These are phyloP conservation scores for Nakazawaea ishiwadae DNA, from an alignment of 805 yeast genomes.

Conservation along the genomic window DNA sequence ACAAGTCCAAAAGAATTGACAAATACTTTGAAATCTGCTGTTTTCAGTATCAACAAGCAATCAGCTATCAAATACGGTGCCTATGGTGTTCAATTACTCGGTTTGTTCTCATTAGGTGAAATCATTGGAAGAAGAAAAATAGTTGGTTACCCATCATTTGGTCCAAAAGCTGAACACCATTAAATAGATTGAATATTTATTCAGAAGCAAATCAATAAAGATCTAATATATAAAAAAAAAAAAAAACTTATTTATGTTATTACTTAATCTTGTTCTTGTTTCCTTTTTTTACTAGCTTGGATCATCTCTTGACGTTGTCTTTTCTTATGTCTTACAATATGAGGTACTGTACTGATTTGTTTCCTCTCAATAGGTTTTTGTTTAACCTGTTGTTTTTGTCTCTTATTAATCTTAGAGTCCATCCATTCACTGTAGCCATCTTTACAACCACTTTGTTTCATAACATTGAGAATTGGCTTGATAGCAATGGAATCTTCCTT, in stretches of 20 bases:
- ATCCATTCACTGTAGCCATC: constrained; percentile 74
- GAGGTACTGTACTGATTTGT: constrained; percentile 82
- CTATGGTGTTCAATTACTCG: constrained; percentile 77
- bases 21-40: constrained; percentile 39
- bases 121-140: constrained; percentile 92
- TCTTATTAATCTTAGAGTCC: constrained; percentile 61
- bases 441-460: constrained; percentile 84
- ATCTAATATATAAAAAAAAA: no score
- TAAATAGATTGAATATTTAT: no score
- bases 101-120: constrained; percentile 93
- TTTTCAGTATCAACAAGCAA: constrained; percentile 40
- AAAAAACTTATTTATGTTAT: background rate
- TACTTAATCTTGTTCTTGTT: constrained; percentile 20
- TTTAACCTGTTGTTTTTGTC: constrained; percentile 58
- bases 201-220: no score
- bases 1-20: constrained; percentile 56
- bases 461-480: constrained; percentile 85
- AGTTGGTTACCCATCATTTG: constrained; percentile 77
- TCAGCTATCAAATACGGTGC: constrained; percentile 64
- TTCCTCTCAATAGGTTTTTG: constrained; percentile 57
- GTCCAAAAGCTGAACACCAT: constrained; percentile 38
- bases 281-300: constrained; percentile 65
- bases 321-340: constrained; percentile 57
- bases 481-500: constrained; percentile 77
- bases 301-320: constrained; percentile 67